Evolutionary conservation across 768 basidiomycete genomes (phyloP), one percentile per base, ranked within the genome.

Genomic region (Lyophyllum decastes): DNA sequence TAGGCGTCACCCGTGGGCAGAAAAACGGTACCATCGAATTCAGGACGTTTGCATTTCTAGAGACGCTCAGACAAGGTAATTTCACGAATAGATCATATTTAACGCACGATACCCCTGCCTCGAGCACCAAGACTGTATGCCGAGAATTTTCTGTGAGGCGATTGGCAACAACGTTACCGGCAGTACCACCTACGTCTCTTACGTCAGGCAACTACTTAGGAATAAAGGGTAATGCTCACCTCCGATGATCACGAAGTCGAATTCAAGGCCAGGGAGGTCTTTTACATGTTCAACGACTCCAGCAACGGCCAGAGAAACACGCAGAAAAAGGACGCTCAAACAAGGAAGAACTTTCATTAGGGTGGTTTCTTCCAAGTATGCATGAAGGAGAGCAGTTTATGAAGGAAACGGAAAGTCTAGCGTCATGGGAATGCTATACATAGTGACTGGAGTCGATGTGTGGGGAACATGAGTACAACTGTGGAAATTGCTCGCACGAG

Each of bases 151-250:
- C 63, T 21, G 63, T 56, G 9, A 64, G 52, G 8, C 63, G 49
- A 25, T 64, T 64, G 3, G 60, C 63, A 17, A 64, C 43, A n/a
- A 61, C 60, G 53, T 61, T 64, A 30, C 60, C 63, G 17, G 63
- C 63, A 17, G 63, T 64, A 14, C 63, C 63, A 14, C 63, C 63
- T 64, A 22, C 25, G 14, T 38, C 9, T 9, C 19, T 24, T 10
- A 10, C 5, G 30, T 48, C 40, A 10, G 34, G n/a, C 14, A 33
- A 14, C 8, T 4, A 49, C 12, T 24, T 4, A 19, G 2, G 40
- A 41, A n/a, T 2, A 17, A 10, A 2, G 10, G 11, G n/a, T n/a
- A n/a, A n/a, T 17, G 41, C 44, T 38, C 45, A 57, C 60, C 60
- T 19, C 60, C 60, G 17, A 61, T 43, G 30, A 61, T 24, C 5